These are phyloP conservation scores for Pythium sp. DNA, from an alignment of 352 stramenopile species.

Conservation along the genomic window DNA sequence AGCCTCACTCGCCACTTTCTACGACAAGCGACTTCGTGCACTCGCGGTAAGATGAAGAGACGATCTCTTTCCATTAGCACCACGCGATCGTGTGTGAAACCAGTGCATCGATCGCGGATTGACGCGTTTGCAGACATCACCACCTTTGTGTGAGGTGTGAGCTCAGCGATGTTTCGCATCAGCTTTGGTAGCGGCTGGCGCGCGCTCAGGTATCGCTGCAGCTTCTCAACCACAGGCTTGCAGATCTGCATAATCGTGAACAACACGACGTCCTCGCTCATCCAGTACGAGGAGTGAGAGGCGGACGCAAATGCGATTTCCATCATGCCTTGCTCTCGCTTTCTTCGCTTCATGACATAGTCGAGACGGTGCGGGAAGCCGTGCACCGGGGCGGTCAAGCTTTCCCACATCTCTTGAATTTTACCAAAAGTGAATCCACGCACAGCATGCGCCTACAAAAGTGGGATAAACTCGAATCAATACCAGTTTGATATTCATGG, in stretches of 20 bases:
- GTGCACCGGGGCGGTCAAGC: conserved; percentile 63
- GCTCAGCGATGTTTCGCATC: conserved; percentile 74
- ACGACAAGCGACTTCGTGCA: conserved; percentile 65
- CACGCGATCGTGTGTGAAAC: conserved; percentile 70
- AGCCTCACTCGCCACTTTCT: conserved; percentile 71
- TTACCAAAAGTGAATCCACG: conserved; percentile 66
- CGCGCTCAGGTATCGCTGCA: conserved; percentile 82
- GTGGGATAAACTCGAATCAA: not conserved
- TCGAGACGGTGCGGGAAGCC: conserved; percentile 80
- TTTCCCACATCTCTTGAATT: conserved; percentile 74
- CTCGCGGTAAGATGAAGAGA: conserved; percentile 57
- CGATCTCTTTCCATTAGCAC: conserved; percentile 72
- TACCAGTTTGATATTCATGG: not conserved
- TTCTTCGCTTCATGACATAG: conserved; percentile 73
- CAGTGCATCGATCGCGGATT: conserved; percentile 75
- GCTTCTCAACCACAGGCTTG: conserved; percentile 75
- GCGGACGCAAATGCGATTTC: conserved; percentile 79
- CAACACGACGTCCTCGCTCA: conserved; percentile 84
- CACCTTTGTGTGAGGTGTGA: conserved; percentile 71
- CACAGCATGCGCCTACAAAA: conserved; percentile 53
- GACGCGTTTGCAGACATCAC: conserved; percentile 67
- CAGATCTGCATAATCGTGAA: conserved; percentile 86
- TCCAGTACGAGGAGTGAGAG: conserved; percentile 89
- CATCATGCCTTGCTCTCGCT: conserved; percentile 83
- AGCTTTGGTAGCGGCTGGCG: conserved; percentile 66